These are phyloP conservation scores for Azolla pinnata DNA, from an alignment of 75 land plant species.

Conservation along the genomic window DNA sequence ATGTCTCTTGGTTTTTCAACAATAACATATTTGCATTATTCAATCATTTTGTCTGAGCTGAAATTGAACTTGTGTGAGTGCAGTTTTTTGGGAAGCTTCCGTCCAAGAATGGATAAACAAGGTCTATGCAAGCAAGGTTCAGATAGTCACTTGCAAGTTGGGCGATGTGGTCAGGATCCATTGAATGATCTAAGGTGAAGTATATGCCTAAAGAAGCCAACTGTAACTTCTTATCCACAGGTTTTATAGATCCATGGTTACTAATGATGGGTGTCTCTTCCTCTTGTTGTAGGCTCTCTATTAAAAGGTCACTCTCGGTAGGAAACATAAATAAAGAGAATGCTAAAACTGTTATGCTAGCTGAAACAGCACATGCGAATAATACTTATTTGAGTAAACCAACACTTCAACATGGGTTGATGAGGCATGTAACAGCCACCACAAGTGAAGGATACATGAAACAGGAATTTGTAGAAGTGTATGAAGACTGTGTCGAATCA, in stretches of 20 bases:
- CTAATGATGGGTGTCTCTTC: background rate
- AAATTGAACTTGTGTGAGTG: no score
- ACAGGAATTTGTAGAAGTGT: no score
- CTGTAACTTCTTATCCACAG: background rate
- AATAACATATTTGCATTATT: no score
- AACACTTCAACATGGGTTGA: no score
- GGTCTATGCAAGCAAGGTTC: slow-evolving; percentile 66
- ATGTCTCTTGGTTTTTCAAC: background rate
- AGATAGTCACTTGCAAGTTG: slow-evolving; percentile 43
- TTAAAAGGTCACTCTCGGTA: slow-evolving; percentile 55
- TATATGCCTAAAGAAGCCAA: no score
- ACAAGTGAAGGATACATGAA: no score
- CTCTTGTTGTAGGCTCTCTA: slow-evolving; percentile 14
- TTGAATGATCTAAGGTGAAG: slow-evolving; percentile 32
- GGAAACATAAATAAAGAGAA: slow-evolving; percentile 45
- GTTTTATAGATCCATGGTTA: background rate
- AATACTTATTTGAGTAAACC: no score
- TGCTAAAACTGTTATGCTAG: no score
- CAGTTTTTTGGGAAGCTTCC: slow-evolving; percentile 72
- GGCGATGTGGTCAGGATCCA: slow-evolving; percentile 20
- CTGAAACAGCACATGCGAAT: no score
- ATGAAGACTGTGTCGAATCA: no score
- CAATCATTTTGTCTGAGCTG: no score
- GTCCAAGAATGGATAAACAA: slow-evolving; percentile 59
- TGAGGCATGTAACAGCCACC: no score